Base-by-base conservation (phyloP, 176 grass and related monocot species). In the Musa schizocarpa region DNA sequence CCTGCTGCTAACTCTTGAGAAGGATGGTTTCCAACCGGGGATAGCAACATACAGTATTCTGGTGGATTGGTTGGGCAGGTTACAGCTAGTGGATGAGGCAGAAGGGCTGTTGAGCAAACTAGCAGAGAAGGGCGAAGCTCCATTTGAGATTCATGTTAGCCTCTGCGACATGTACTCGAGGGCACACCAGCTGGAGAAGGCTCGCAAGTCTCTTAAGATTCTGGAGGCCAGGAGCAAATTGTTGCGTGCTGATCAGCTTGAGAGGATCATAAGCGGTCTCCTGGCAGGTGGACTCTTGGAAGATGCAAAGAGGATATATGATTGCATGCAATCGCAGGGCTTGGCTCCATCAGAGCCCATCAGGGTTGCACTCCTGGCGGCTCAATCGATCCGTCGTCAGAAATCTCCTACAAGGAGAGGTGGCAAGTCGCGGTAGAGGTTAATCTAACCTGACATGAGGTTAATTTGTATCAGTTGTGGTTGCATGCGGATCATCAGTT, bases 101-200 rank as follows among this genome's bases (percentile, higher is more conserved):
- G 94, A 98, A 74, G 86, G 85, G 17, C 25, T 93, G 25, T 79
- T 77, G 21, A 71, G 54, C 50, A 84, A 81, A 72, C 86, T 91
- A 77, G 86, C 55, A 7, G 83, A 93, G 68, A 68, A 73, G 9
- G 94, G 90, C 73, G 73, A 86, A 64, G 75, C 84, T 14, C 86
- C 79, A 49, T 80, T 89, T 59, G 86, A 98, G 75, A 70, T 98
- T 22, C 90, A 91, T 83, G 79, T 96, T 54, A 85, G 81, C 54
- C 89, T 96, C 69, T 91, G 85, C 16, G 78, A 75, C 76, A 92
- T 92, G 86, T 96, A 96, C 20, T 84, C 89, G 10, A 89, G 80
- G 75, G 12, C 79, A 56, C 65, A 19, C 0, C 80, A 81, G 52
- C 86, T 83, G 65, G 74, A 84, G 54, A 93, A 89, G 79, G 72